Evolutionary conservation across 352 stramenopile genomes (phyloP).

Genomic region (Globisporangium megalacanthum): DNA sequence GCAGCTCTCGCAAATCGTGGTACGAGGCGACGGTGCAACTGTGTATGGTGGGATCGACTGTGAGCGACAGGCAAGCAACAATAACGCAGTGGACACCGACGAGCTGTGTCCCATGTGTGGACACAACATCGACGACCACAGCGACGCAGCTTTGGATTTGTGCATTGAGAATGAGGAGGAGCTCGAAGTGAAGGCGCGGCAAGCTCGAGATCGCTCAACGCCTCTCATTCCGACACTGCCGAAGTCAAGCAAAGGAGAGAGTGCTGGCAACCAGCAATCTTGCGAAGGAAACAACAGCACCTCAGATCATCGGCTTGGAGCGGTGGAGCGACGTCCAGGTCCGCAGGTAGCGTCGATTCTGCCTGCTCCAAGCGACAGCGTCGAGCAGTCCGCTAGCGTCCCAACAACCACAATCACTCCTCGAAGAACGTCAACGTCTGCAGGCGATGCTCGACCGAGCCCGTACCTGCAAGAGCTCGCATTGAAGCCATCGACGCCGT

Average conservation of each 20-base stretch:
- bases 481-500: constrained; percentile 9
- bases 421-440: constrained; percentile 7
- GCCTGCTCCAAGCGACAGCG: not conserved
- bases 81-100: not conserved
- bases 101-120: constrained; percentile 14
- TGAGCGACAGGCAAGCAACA: not conserved
- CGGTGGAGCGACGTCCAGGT: not conserved
- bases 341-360: not conserved
- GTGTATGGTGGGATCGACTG: not conserved
- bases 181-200: constrained; percentile 7
- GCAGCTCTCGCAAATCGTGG: not conserved
- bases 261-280: constrained; percentile 1
- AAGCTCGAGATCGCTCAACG: constrained; percentile 1
- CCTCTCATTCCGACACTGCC: not conserved
- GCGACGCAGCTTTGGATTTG: constrained; percentile 11
- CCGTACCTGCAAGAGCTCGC: constrained; percentile 11
- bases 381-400: not conserved
- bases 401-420: not conserved
- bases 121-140: constrained; percentile 14
- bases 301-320: not conserved
- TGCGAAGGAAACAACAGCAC: not conserved
- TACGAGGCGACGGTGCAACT: not conserved
- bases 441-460: constrained; percentile 4
- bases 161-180: constrained; percentile 17
- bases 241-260: not conserved